Base-by-base conservation (phyloP, 306 rosid species). In the Rosa lucieae region DNA sequence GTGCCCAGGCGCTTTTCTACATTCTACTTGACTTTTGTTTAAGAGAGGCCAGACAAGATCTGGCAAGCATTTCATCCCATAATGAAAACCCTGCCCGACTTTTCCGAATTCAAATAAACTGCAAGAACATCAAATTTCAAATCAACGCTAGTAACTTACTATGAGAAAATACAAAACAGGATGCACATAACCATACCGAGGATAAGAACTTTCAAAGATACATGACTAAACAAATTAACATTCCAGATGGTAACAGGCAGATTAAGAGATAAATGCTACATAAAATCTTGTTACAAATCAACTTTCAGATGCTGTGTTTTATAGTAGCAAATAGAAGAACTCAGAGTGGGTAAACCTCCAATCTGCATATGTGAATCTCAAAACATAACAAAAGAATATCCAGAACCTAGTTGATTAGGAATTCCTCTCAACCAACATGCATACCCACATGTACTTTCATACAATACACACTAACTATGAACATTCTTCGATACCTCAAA, bases 61-160 rank as follows among this genome's bases (percentile, higher is more conserved):
- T 62, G 97, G 95, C 73, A 44, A 69, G 83, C 87, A 89, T 68
- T 75, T 81, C 49, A 72, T 67, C 55, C 85, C 86, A 0, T 55
- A 75, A 66, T 82, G 82, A 63, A 77, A 32, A 81, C 56, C 37
- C 74, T 67, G 86, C 72, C 79, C 82, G 72, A 63, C 80, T 82
- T 86, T 85, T 77, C 97, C 93, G 84, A 88, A 87, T 84, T 84
- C 91, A 74, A 82, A 85, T 81, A 89, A 78, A 74, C 99, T 92
- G 93, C 89, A 76, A 83, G 62, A 59, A 80, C 70, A 72, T 82
- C 77, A 74, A 73, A 78, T 81, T 89, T 84, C 80, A 88, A 80
- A 78, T 79, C 72, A 79, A 82, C 77, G 79, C 81, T 81, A 74
- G 81, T 84, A 88, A 77, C 71, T 29, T 42, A 55, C 62, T 62